Conservation (phyloP, 371 early-diverging fungal species). For the Zychaea mexicana region DNA sequence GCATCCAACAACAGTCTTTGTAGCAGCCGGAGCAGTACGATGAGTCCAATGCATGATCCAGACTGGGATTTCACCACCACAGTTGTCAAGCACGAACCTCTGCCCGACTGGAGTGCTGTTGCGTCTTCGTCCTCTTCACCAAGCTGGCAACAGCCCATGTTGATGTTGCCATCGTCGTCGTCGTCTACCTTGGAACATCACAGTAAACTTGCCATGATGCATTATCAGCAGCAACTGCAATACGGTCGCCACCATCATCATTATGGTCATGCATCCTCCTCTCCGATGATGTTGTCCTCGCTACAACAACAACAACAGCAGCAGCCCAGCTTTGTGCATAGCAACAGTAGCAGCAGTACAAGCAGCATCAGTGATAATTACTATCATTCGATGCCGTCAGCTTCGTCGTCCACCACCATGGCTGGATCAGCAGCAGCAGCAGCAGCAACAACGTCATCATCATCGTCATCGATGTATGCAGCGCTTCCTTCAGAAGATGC, state of each 20-base stretch:
- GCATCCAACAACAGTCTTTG: not conserved
- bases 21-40: not conserved
- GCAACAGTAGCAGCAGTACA: not conserved
- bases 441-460: no score
- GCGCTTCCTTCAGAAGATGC: not conserved
- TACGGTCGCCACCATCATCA: no score
- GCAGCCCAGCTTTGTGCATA: no score
- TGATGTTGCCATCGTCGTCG: not conserved
- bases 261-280: no score
- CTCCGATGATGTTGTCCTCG: not conserved
- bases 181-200: not conserved
- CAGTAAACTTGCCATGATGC: constrained; percentile 1
- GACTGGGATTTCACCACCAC: not conserved
- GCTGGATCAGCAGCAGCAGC: not conserved
- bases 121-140: not conserved
- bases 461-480: not conserved
- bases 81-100: not conserved
- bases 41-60: constrained; percentile 6
- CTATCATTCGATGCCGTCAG: no score
- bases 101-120: not conserved
- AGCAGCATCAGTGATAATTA: no score
- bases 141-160: not conserved
- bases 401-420: not conserved
- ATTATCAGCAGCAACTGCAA: not conserved
- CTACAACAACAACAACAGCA: no score